A percentile compares a stretch with the other conserved stretches of the same genome.
Conservation (phyloP, 306 rosid species). For the Abrus pulchellus region DNA sequence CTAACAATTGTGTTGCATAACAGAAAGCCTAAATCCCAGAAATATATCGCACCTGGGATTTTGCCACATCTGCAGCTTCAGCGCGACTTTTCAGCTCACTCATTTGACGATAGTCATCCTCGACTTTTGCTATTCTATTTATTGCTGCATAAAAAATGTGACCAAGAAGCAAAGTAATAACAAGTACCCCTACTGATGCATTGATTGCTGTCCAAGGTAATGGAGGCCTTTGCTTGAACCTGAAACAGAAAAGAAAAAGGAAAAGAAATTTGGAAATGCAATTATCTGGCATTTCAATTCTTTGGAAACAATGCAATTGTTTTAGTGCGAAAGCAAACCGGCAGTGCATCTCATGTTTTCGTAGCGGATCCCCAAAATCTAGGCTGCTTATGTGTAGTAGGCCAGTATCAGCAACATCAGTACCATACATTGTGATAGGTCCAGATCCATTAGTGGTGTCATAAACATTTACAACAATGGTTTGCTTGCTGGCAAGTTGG, state of each 20-base stretch:
- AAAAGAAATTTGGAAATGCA: background rate
- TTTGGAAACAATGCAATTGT: slow-evolving; percentile 31
- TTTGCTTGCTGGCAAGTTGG: slow-evolving; percentile 98
- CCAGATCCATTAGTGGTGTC: slow-evolving; percentile 85
- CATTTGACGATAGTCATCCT: slow-evolving; percentile 77
- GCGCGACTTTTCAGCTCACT: slow-evolving; percentile 76
- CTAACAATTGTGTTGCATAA: slow-evolving; percentile 18
- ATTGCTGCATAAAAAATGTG: slow-evolving; percentile 86
- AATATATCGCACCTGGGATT: slow-evolving; percentile 77
- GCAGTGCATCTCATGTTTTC: slow-evolving; percentile 99
- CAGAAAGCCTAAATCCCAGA: slow-evolving; percentile 28
- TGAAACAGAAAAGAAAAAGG: slow-evolving; percentile 47
- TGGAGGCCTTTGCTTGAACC: slow-evolving; percentile 85
- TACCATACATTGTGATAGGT: slow-evolving; percentile 87
- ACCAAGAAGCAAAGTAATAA: slow-evolving; percentile 84
- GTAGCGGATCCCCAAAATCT: slow-evolving; percentile 95
- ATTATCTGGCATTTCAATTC: slow-evolving; percentile 26
- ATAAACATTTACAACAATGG: slow-evolving; percentile 93
- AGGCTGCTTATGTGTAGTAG: slow-evolving; percentile 69
- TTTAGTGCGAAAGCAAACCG: slow-evolving; percentile 63
- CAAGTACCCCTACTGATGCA: slow-evolving; percentile 72
- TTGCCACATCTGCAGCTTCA: slow-evolving; percentile 99
- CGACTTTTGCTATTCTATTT: slow-evolving; percentile 81
- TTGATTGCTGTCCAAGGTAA: slow-evolving; percentile 81
- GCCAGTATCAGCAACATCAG: slow-evolving; percentile 84